These are phyloP conservation scores for Hansfordia pulvinata DNA, from an alignment of 2,329 filamentous ascomycete species.

Conservation along the genomic window DNA sequence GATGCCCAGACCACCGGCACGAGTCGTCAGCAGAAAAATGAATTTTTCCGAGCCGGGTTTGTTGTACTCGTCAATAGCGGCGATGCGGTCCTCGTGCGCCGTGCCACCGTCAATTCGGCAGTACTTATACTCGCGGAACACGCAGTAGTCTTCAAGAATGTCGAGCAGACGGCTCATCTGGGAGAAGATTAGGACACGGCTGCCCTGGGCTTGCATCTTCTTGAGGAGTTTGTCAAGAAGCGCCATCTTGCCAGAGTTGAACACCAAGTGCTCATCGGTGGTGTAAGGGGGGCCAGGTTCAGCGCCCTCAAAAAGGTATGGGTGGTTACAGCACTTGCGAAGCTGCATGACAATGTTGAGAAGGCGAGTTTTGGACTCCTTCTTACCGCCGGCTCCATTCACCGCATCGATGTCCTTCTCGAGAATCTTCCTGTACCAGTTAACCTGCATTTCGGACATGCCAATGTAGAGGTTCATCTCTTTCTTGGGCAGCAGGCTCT, in stretches of 20 bases:
- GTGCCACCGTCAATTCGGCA: conserved; percentile 95
- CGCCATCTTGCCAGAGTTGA: conserved; percentile 94
- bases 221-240: conserved; percentile 85
- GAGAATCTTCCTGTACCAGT: conserved; percentile 98
- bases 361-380: conserved; percentile 91
- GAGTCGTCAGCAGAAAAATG: conserved; percentile 85
- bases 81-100: conserved; percentile 93
- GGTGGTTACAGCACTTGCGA: conserved; percentile 97
- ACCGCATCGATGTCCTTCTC: conserved; percentile 99
- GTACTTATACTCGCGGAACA: conserved; percentile 89
- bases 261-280: conserved; percentile 88
- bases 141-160: conserved; percentile 95
- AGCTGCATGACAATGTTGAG: conserved; percentile 99
- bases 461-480: conserved; percentile 94
- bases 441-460: conserved; percentile 98
- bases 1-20: conserved; percentile 91
- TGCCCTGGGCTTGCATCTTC: conserved; percentile 74
- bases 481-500: conserved; percentile 93
- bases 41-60: conserved; percentile 93
- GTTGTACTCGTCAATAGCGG: conserved; percentile 97
- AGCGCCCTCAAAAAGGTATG: conserved; percentile 93
- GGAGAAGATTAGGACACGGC: conserved; percentile 95
- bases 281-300: conserved; percentile 97
- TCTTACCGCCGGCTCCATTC: conserved; percentile 90
- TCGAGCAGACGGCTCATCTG: conserved; percentile 97